Base-by-base conservation (phyloP, 164 flowering plant species). In the Liquidambar formosana region DNA sequence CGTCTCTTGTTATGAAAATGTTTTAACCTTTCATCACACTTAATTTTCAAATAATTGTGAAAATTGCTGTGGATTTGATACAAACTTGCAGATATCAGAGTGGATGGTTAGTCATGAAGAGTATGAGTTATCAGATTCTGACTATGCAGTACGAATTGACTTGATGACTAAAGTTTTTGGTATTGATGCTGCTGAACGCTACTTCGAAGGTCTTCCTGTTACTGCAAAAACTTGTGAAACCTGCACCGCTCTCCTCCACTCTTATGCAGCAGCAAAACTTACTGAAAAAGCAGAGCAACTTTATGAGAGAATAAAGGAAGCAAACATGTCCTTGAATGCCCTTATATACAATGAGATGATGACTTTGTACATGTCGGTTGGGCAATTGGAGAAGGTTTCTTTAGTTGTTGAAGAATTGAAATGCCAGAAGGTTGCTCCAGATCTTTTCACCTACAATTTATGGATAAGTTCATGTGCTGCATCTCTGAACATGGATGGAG, bases 381-480 rank as follows among this genome's bases (percentile, higher is more conserved):
- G 95, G 64, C 88, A 84, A 54, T 81, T 87, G 33, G 97, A 93
- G 72, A 93, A 90, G 79, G 92, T 95, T 12, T 19, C 86, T 61
- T 75, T 62, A 53, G 82, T 91, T 64, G 71, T 93, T 59, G 90
- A 89, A 68, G 96, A 91, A 26, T 61, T 93, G 56, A 91, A 88
- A 73, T 69, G 62, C 33, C 79, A 73, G 57, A 81, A 83, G 26
- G 82, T 91, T 66, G 80, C 79, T 0, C 91, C 89, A 8, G 99
- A 95, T 76, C 76, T 95, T 56, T 91, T 83, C 73, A 91, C 92
- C 33, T 95, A 93, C 79, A 95, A 93, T 73, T 82, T 90, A 10
- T 90, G 98, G 96, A 77, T 86, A 60, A 90, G 97, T 78, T 86
- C 97, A 8, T 89, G 83, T 82, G 99, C 98, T 78, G 91, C 95